Base-by-base conservation (phyloP, 371 early-diverging fungal species). In the Mortierella sp. region DNA sequence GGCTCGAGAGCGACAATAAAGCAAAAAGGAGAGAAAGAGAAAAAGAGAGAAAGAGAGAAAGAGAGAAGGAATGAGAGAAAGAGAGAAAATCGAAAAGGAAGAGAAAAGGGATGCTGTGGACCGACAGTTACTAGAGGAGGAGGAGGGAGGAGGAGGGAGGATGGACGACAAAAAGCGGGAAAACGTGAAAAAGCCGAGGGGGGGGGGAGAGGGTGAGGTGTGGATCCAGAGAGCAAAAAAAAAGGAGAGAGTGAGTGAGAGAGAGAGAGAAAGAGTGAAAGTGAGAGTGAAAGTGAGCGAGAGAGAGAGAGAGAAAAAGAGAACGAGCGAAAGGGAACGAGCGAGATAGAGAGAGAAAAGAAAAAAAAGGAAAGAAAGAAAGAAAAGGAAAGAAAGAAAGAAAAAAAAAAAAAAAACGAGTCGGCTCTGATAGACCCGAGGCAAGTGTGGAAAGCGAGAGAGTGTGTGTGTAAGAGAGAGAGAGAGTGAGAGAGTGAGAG, bases 401-500 rank as follows among this genome's bases (percentile, higher is more conserved):
- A 47, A 11, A 30, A 63, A 30, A 53, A 51, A 47, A 21, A 51
- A 6, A 64, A 46, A 55, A 55, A 64, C 65, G 56, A 45, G 50
- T 66, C 30, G 28, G 57, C 7, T 47, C 50, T 18, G 45, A 25
- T 57, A 19, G 56, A 47, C 44, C 12, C 9, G n/a, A 29, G 21
- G 47, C 47, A 28, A n/a, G 9, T 21, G 7, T n/a, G n/a, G 37
- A 37, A 37, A 37, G 37, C 9, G 37, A 37, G 5, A 9, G 37
- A 37, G 37, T 37, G 37, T 37, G 37, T 37, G 37, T 37, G 37
- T 3, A 37, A 5, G 37, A 9, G 37, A 37, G 37, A 37, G 37
- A 9, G 9, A 5, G 37, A 9, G 9, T 37, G 37, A 9, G 5
- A 37, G 37, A 37, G n/a, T n/a, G n/a, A n/a, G n/a, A n/a, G n/a